Percentiles rank a stretch among this genome's conserved stretches.
Evolutionary conservation across 768 basidiomycete species (phyloP).

Genomic region (Mycena epipterygia): DNA sequence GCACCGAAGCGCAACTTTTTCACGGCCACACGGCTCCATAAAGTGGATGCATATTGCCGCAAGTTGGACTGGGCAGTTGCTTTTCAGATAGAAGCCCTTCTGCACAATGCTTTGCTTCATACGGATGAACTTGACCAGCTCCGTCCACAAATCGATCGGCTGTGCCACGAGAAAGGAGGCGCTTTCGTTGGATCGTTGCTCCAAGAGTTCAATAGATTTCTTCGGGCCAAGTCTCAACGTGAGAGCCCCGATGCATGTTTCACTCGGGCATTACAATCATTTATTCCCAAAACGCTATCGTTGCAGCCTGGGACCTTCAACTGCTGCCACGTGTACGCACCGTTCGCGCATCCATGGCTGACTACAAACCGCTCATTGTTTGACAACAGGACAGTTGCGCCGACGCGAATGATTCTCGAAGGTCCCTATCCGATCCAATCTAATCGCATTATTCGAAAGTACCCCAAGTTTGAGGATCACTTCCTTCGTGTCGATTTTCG

Average conservation of each 20-base stretch:
- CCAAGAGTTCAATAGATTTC: constrained; percentile 63
- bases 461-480: constrained; percentile 68
- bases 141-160: constrained; percentile 55
- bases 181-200: constrained; percentile 62
- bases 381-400: constrained; percentile 68
- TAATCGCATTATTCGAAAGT: constrained; percentile 84
- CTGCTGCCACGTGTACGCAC: constrained; percentile 71
- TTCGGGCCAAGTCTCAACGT: constrained; percentile 57
- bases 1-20: constrained; percentile 68
- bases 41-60: constrained; percentile 58
- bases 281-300: constrained; percentile 37
- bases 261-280: constrained; percentile 49
- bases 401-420: constrained; percentile 80
- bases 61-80: constrained; percentile 74
- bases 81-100: constrained; percentile 82
- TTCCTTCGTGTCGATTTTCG: constrained; percentile 90
- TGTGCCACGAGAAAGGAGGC: constrained; percentile 49
- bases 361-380: background rate
- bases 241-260: constrained; percentile 63
- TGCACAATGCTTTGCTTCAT: constrained; percentile 74
- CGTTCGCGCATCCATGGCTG: background rate
- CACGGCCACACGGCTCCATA: constrained; percentile 57
- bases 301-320: constrained; percentile 61
- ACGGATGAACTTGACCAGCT: constrained; percentile 68
- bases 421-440: constrained; percentile 84